Percentiles rank a stretch among this genome's conserved stretches.
These are phyloP conservation scores for Herpetospermum pedunculosum DNA, from an alignment of 306 rosid species.

Conservation along the genomic window DNA sequence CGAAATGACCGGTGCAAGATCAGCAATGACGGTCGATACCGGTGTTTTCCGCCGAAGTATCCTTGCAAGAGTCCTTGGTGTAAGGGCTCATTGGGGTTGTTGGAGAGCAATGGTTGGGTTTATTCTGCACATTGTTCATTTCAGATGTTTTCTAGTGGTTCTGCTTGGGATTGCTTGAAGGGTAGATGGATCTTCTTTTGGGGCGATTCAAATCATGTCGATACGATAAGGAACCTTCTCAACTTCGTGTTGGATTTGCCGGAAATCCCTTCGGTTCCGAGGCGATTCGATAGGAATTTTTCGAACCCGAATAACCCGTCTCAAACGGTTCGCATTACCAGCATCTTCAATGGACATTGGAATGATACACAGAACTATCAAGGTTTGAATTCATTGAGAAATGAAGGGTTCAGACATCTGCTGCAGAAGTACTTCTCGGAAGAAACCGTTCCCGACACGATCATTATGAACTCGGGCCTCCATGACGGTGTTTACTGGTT, in stretches of 20 bases:
- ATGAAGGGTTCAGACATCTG: slow-evolving; percentile 55
- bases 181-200: slow-evolving; percentile 84
- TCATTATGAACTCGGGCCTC: slow-evolving; percentile 80
- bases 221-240: slow-evolving; percentile 67
- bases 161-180: slow-evolving; percentile 78
- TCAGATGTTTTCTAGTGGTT: slow-evolving; percentile 37
- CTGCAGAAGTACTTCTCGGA: slow-evolving; percentile 55
- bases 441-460: slow-evolving; percentile 54
- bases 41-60: slow-evolving; percentile 44
- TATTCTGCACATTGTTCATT: slow-evolving; percentile 84
- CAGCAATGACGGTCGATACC: slow-evolving; percentile 58
- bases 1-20: slow-evolving; percentile 55
- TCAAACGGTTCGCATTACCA: slow-evolving; percentile 68
- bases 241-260: slow-evolving; percentile 68
- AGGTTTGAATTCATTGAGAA: slow-evolving; percentile 69
- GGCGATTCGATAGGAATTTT: slow-evolving; percentile 66
- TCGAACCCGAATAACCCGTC: slow-evolving; percentile 62
- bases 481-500: slow-evolving; percentile 68
- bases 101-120: slow-evolving; percentile 99
- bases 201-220: slow-evolving; percentile 96
- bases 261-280: slow-evolving; percentile 47
- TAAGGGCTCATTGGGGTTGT: slow-evolving; percentile 56
- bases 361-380: slow-evolving; percentile 67
- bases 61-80: slow-evolving; percentile 81
- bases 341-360: slow-evolving; percentile 96